phyloP scores from a whole-genome alignment of 192 early-diverging fungal genomes.

The Entomortierella chlamydospora region DNA sequence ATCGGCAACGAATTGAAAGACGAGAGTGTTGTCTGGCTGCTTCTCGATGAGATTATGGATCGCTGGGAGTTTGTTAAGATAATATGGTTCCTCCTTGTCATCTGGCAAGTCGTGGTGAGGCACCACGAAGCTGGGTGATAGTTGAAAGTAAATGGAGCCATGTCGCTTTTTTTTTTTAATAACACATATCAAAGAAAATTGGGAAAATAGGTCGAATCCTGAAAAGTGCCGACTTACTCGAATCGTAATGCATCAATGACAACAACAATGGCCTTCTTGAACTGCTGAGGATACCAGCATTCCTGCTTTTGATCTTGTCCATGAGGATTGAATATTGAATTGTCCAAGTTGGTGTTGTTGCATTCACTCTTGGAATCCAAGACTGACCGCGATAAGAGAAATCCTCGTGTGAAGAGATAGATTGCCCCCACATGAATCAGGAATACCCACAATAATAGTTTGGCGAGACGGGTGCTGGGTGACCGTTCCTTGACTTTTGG shows the following conservation, averaged over 20 bases:
- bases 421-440: conserved; percentile 62
- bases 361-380: conserved; percentile 65
- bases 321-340: background rate
- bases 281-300: conserved; percentile 63
- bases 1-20: conserved; percentile 81
- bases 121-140: conserved; percentile 47
- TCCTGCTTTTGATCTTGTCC: conserved; percentile 6
- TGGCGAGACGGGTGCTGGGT: conserved; percentile 48
- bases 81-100: conserved; percentile 32
- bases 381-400: conserved; percentile 75
- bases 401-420: conserved; percentile 78
- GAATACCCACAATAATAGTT: conserved; percentile 54
- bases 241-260: conserved; percentile 82
- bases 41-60: conserved; percentile 60
- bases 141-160: too few relatives aligned
- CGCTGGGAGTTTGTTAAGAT: conserved; percentile 63
- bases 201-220: too few relatives aligned
- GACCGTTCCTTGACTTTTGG: conserved; percentile 11
- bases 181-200: too few relatives aligned
- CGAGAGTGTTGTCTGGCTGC: conserved; percentile 66
- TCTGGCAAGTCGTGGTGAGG: conserved; percentile 30
- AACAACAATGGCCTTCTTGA: conserved; percentile 70
- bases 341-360: conserved; percentile 34
- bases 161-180: too few relatives aligned
- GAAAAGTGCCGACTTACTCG: conserved; percentile 58